phyloP scores from a whole-genome alignment of 2,329 filamentous ascomycete genomes.

The Hirsutella thompsonii region DNA sequence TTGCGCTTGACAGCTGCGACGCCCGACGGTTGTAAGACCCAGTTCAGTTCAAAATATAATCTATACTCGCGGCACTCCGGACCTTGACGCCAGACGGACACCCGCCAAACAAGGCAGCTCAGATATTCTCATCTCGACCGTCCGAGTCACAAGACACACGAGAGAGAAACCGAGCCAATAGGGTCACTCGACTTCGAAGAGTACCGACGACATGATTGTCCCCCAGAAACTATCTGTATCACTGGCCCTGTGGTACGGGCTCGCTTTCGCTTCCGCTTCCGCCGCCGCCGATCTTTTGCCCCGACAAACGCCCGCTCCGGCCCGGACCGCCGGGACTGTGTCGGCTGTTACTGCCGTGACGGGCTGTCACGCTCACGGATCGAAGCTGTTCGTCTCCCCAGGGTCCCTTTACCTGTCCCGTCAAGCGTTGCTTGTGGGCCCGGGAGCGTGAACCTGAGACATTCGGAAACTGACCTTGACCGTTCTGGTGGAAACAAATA shows the following conservation, averaged over 20 bases:
- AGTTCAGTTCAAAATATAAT: no score
- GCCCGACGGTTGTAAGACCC: no score
- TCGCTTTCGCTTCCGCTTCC: conserved; percentile 5
- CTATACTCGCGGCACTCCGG: no score
- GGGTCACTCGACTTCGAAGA: not conserved
- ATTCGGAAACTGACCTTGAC: no score
- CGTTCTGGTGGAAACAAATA: conserved; percentile 9
- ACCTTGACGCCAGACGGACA: no score
- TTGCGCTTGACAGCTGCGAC: no score
- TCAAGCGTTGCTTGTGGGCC: no score
- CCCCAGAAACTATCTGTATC: not conserved
- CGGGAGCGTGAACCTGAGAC: no score
- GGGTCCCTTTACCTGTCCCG: no score
- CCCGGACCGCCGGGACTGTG: conserved; percentile 8
- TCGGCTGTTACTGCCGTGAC: conserved; percentile 23
- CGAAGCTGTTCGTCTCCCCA: conserved; percentile 20
- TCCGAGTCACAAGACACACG: not conserved
- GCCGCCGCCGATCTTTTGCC: conserved; percentile 12
- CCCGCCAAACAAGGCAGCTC: no score
- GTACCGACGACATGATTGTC: not conserved
- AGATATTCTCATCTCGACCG: no score
- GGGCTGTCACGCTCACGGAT: conserved; percentile 27
- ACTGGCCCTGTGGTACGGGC: conserved; percentile 7
- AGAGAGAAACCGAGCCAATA: not conserved
- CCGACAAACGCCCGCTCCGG: conserved; percentile 18